Conservation (phyloP, 371 early-diverging fungal genomes). For the Smittium culicis region DNA sequence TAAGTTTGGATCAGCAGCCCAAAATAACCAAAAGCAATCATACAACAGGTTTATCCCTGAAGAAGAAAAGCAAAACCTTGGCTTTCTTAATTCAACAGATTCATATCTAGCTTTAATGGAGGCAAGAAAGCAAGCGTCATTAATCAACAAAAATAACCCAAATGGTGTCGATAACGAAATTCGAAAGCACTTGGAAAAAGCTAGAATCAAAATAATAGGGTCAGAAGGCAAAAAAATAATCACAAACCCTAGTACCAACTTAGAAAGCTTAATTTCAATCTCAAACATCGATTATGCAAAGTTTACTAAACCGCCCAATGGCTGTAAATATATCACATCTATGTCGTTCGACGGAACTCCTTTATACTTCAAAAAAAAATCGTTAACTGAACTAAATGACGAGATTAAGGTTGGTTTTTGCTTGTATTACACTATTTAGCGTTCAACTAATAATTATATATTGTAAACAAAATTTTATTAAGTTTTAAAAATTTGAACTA, state of each 20-base stretch:
- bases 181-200: neutral
- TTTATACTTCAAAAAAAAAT: neutral
- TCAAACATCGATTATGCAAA: neutral
- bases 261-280: neutral
- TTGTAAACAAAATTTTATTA: too few relatives aligned
- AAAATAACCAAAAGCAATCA: neutral
- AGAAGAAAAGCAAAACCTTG: constrained; percentile 6
- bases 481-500: too few relatives aligned
- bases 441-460: too few relatives aligned
- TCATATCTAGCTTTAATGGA: constrained; percentile 1
- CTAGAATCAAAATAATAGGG: neutral
- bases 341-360: neutral
- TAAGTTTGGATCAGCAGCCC: neutral
- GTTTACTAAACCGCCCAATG: neutral
- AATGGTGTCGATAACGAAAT: neutral
- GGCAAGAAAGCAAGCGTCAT: constrained; percentile 1
- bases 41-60: neutral
- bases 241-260: neutral
- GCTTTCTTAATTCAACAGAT: constrained; percentile 1
- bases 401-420: neutral
- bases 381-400: constrained; percentile 1
- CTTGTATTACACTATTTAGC: too few relatives aligned
- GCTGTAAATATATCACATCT: neutral
- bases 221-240: neutral
- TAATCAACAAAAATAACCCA: neutral